phyloP scores from a whole-genome alignment of 164 flowering plant species.

The Aristolochia fimbriata region DNA sequence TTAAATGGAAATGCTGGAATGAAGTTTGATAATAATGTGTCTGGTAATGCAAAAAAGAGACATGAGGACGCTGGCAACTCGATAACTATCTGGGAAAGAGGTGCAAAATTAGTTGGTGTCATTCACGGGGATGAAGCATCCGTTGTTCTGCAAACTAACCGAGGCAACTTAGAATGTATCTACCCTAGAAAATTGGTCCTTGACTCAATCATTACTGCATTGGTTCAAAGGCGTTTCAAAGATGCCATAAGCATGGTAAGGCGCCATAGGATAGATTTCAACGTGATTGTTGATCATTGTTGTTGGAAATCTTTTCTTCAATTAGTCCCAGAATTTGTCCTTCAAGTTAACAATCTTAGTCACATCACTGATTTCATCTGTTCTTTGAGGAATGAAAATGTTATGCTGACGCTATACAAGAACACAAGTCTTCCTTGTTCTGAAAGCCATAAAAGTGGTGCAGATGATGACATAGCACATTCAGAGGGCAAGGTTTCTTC shows the following conservation, averaged over 20 bases:
- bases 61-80: constrained; percentile 34
- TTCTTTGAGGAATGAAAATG: constrained; percentile 65
- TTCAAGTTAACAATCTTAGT: constrained; percentile 70
- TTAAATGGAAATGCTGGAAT: constrained; percentile 33
- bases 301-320: constrained; percentile 68
- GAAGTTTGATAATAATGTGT: constrained; percentile 44
- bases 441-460: constrained; percentile 8
- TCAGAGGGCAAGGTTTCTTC: constrained; percentile 49
- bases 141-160: constrained; percentile 61
- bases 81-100: constrained; percentile 83
- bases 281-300: constrained; percentile 71
- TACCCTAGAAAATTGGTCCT: constrained; percentile 88
- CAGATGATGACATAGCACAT: constrained; percentile 13
- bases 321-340: constrained; percentile 68
- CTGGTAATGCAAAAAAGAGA: constrained; percentile 24
- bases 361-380: constrained; percentile 84
- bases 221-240: constrained; percentile 64
- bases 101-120: constrained; percentile 71
- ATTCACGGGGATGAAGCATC: constrained; percentile 94
- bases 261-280: constrained; percentile 86
- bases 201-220: constrained; percentile 64
- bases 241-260: constrained; percentile 92
- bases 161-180: constrained; percentile 88
- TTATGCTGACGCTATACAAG: constrained; percentile 58
- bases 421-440: constrained; percentile 26